Evolutionary conservation across 1,284 basidiomycete species (phyloP), one percentile per base, ranked within the genome.

Genomic region (Microstroma glucosiphilum): DNA sequence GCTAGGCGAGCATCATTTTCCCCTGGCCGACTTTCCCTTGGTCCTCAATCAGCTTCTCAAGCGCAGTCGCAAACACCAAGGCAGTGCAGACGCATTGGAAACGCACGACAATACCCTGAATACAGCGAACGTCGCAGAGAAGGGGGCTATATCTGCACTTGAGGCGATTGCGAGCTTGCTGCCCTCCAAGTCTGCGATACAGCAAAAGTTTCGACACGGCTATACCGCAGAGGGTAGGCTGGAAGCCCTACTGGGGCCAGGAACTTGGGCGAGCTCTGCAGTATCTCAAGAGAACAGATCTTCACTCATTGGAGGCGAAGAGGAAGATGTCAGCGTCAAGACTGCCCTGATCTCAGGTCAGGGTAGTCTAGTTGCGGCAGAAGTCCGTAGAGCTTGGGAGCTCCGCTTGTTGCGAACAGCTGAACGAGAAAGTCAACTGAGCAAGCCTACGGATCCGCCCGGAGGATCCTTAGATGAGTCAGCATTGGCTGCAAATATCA

Each of bases 1-100:
- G 51, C 51, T 54, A 25, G 51, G 51, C 19, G 51, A 54, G 51
- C 19, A 25, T 25, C 26, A 19, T 13, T 26, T 54, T 25, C 51
- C 51, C 51, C 19, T 54, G 21, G 51, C 51, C 17, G 13, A 19
- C n/a, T 54, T 23, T 54, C 17, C 21, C 17, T 17, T 17, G 17
- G 43, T 12, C 12, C 21, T 48, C 21, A 21, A 21, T 17, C 43
- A 48, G 43, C 15, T 48, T 17, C 43, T n/a, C 6, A 21, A 12
- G 17, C 15, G 15, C 43, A 12, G 43, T 21, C 15, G 17, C 17
- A 12, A 17, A 17, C 17, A 4, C 12, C 17, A n/a, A 4, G 43
- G 13, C 17, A 4, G 13, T n/a, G 15, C 43, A 17, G 17, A 6
- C 43, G 43, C 43, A 17, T n/a, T 6, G 17, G 12, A 17, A 4